Percentiles rank a stretch among this genome's conserved stretches.
These are phyloP conservation scores for Pythium oligandrum DNA, from an alignment of 352 stramenopile species.

Conservation along the genomic window DNA sequence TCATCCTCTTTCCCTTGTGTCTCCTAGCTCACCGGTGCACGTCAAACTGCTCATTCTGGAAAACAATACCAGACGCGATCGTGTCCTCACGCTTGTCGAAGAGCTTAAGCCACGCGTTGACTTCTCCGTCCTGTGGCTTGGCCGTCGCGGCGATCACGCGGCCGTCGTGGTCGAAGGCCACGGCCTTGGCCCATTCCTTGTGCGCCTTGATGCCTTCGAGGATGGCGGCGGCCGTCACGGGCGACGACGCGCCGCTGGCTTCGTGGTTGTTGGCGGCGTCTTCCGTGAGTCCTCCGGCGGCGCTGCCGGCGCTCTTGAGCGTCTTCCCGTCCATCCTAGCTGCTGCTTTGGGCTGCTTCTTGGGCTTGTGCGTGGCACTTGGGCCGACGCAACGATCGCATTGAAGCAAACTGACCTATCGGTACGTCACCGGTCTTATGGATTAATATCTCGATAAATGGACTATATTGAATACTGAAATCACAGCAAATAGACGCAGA, in stretches of 20 bases:
- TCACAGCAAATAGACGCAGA: too few species aligned
- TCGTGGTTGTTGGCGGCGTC: too few species aligned
- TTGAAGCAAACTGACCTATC: too few species aligned
- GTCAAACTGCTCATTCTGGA: constrained; percentile 78
- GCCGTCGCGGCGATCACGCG: constrained; percentile 44
- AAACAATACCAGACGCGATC: constrained; percentile 63
- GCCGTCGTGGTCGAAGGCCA: constrained; percentile 59
- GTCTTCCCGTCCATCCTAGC: too few species aligned
- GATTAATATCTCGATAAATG: too few species aligned
- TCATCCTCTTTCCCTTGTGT: neutral
- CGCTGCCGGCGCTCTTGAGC: too few species aligned
- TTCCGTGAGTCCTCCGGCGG: too few species aligned
- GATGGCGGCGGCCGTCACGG: constrained; percentile 40
- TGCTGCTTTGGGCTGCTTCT: too few species aligned
- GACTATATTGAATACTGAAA: too few species aligned
- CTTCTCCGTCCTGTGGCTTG: constrained; percentile 59
- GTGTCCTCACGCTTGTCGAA: constrained; percentile 77
- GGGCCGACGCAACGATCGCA: too few species aligned
- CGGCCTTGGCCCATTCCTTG: constrained; percentile 61
- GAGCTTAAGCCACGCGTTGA: constrained; percentile 29
- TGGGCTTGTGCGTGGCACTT: too few species aligned
- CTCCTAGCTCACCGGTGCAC: constrained; percentile 50
- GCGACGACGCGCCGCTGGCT: neutral
- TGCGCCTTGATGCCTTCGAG: constrained; percentile 50
- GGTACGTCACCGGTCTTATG: too few species aligned